Percentiles rank a stretch among this genome's conserved stretches.
Evolutionary conservation across 306 rosid genomes (phyloP).

Genomic region (Vachellia collinsii): DNA sequence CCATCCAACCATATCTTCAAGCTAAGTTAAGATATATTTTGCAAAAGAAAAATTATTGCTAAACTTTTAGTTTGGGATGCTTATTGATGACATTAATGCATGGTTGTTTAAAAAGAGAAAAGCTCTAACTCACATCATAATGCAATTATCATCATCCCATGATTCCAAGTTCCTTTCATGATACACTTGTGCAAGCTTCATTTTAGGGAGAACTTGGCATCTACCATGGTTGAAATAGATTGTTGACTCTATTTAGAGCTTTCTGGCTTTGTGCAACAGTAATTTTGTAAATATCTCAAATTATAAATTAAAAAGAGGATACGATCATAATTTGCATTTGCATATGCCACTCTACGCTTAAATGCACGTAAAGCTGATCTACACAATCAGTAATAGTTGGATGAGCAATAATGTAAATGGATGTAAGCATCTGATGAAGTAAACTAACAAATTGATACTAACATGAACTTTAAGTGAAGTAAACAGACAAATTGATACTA

Average conservation of each 20-base stretch:
- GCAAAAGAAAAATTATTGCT: constrained; percentile 13
- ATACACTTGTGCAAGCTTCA: constrained; percentile 24
- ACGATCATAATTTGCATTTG: constrained; percentile 92
- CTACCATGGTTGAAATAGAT: constrained; percentile 11
- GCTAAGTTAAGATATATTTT: constrained; percentile 55
- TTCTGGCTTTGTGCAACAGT: background rate
- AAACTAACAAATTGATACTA: constrained; percentile 44
- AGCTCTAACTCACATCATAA: background rate
- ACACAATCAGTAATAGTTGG: constrained; percentile 39
- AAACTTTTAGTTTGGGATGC: constrained; percentile 25
- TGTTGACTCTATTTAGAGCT: constrained; percentile 12
- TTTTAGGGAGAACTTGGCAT: background rate
- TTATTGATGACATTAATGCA: background rate
- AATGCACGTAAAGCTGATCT: constrained; percentile 86
- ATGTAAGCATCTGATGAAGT: constrained; percentile 32
- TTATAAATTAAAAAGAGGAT: constrained; percentile 55
- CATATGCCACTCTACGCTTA: constrained; percentile 93
- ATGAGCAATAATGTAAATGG: constrained; percentile 29
- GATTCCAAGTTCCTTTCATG: background rate
- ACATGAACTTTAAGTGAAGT: constrained; percentile 78
- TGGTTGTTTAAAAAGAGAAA: background rate
- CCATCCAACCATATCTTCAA: constrained; percentile 98
- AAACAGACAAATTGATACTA: constrained; percentile 44
- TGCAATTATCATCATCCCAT: background rate
- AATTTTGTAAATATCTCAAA: constrained; percentile 20